These are phyloP conservation scores for Talaromyces sp. DNA, from an alignment of 2,329 filamentous ascomycete genomes.

Conservation along the genomic window DNA sequence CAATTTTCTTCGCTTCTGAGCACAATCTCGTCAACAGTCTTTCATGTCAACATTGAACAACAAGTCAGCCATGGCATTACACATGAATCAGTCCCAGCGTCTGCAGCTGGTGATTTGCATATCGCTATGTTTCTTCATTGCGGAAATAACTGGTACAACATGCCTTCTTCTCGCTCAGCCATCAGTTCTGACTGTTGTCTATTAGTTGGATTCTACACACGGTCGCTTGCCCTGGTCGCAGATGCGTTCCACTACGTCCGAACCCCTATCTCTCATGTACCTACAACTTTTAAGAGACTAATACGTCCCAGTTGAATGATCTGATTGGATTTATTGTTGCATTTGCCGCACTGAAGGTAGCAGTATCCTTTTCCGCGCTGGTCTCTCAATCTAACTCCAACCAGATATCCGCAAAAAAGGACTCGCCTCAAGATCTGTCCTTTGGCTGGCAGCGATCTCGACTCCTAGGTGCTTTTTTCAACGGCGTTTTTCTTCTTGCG, in stretches of 20 bases:
- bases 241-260: constrained; percentile 75
- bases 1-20: not conserved
- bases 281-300: constrained; percentile 3
- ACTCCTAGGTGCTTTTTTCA: constrained; percentile 76
- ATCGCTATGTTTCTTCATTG: constrained; percentile 47
- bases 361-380: not conserved
- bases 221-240: constrained; percentile 68
- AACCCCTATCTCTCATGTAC: constrained; percentile 7
- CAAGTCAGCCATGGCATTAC: not conserved
- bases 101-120: constrained; percentile 44
- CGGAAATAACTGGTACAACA: constrained; percentile 44
- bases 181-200: not conserved
- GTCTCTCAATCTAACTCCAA: not conserved
- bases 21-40: not conserved
- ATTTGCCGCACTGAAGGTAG: constrained; percentile 60
- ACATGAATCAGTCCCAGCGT: constrained; percentile 15
- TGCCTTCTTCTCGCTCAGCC: not conserved
- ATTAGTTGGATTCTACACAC: constrained; percentile 65
- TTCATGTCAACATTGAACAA: not conserved
- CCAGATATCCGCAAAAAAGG: constrained; percentile 10
- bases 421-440: constrained; percentile 45
- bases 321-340: constrained; percentile 67
- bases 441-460: constrained; percentile 76
- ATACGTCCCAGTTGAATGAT: constrained; percentile 54
- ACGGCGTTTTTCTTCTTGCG: constrained; percentile 70